Conservation (phyloP, 139 green algal genomes). For the Spirogloea muscicola region DNA sequence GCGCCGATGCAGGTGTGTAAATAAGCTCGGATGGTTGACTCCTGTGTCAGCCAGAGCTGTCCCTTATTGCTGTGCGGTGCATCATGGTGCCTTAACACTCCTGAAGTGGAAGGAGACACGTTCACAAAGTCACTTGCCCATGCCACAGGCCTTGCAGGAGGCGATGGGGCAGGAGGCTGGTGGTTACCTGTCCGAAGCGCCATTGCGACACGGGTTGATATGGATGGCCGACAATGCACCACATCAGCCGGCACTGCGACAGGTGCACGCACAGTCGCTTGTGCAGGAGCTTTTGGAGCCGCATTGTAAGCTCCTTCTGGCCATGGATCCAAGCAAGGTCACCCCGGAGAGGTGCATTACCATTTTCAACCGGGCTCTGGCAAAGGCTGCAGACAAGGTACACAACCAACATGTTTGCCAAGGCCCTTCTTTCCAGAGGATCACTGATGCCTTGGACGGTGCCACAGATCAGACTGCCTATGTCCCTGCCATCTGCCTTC, state of each 20-base stretch:
- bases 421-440: too few relatives aligned
- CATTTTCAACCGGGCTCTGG: too few relatives aligned
- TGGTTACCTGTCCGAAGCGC: background rate
- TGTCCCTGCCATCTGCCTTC: too few relatives aligned
- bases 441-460: too few relatives aligned
- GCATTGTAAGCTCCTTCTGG: background rate
- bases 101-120: background rate
- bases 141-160: background rate
- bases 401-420: too few relatives aligned
- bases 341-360: background rate
- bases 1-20: too few relatives aligned
- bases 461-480: too few relatives aligned
- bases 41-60: too few relatives aligned
- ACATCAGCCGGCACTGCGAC: slow-evolving; percentile 1
- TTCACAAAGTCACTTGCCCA: too few relatives aligned
- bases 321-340: background rate
- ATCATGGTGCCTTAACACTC: background rate
- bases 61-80: too few relatives aligned
- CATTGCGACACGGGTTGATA: background rate
- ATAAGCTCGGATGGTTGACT: too few relatives aligned
- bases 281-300: background rate
- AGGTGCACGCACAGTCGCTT: background rate
- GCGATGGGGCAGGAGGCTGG: background rate
- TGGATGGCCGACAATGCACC: slow-evolving; percentile 11
- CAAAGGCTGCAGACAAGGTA: too few relatives aligned